These are phyloP conservation scores for Papiliotrema laurentii DNA, from an alignment of 1,284 basidiomycete species.

Conservation along the genomic window DNA sequence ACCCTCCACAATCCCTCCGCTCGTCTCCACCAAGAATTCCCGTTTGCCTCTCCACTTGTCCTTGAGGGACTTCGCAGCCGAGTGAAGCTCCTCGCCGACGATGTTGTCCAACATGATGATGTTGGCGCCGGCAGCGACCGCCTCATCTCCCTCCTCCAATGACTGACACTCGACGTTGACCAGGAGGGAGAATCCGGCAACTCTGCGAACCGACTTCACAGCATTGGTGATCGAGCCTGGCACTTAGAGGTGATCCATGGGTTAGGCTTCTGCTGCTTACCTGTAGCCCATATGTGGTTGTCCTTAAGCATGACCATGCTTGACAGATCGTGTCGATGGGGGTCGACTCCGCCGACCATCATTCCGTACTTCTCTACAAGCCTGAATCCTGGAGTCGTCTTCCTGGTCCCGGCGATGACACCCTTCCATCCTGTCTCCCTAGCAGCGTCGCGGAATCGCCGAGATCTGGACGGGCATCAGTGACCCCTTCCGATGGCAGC, in stretches of 20 bases:
- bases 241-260: neutral
- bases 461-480: slow-evolving; percentile 41
- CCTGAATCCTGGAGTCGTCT: slow-evolving; percentile 97
- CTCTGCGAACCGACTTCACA: slow-evolving; percentile 74
- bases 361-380: slow-evolving; percentile 99
- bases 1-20: slow-evolving; percentile 81
- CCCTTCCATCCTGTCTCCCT: slow-evolving; percentile 75
- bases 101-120: slow-evolving; percentile 98
- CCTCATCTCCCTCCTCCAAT: slow-evolving; percentile 87
- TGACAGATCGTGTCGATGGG: slow-evolving; percentile 92
- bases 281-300: slow-evolving; percentile 97
- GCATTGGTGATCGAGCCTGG: slow-evolving; percentile 83
- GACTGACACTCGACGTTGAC: slow-evolving; percentile 93
- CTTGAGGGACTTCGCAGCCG: slow-evolving; percentile 65
- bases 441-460: slow-evolving; percentile 74
- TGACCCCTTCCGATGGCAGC: too few species aligned
- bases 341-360: slow-evolving; percentile 94
- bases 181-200: slow-evolving; percentile 86
- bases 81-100: slow-evolving; percentile 66
- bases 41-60: slow-evolving; percentile 57
- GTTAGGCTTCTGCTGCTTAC: slow-evolving; percentile 47
- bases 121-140: slow-evolving; percentile 92
- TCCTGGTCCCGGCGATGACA: slow-evolving; percentile 89
- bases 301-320: slow-evolving; percentile 99
- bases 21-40: slow-evolving; percentile 84